Evolutionary conservation across 108 stramenopile species (phyloP), one percentile per base, ranked within the genome.

Genomic region (Nitzschia putrida): DNA sequence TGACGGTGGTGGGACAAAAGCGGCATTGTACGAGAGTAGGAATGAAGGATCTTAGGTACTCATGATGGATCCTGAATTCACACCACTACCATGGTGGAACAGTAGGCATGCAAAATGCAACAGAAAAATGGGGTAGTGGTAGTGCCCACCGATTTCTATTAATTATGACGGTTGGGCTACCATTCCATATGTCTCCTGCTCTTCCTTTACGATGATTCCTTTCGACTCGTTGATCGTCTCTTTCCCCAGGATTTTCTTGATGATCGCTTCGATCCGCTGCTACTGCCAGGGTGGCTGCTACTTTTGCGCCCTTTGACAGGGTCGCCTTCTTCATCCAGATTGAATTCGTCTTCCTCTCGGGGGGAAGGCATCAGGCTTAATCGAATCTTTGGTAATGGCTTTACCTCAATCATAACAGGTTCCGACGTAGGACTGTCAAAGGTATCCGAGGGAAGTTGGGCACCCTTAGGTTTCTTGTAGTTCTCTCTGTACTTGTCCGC

Each of bases 311-410:
- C 34, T 39, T 10, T 9, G 14, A 61, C 51, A 22, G 58, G 43
- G 26, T 69, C 74, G 29, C 58, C 68, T 37, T 76, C 74, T 18
- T 76, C 68, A 21, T 69, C 68, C 38, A 66, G 68, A 37, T 90
- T 76, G 42, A 88, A 88, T 74, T 94, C 92, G 54, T 94, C 92
- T 71, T 91, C 92, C 64, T 94, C 92, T 68, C 89, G 74, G 3
- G 92, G 92, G 3, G 90, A 87, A 23, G 92, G 92, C 77, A 87
- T 89, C 59, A 94, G 72, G 71, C 87, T 87, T 7, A 94, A 76
- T 45, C 92, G 86, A 52, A 94, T 89, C 76, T 94, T 83, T 0
- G 92, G 92, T 23, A 94, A 55, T 29, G 92, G 92, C 57, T 94
- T 94, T 23, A 94, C 92, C 71, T 94, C 88, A 61, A 94, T 89